Conservation (phyloP, 768 basidiomycete species). For the Xerocomus brunneocitrinus region DNA sequence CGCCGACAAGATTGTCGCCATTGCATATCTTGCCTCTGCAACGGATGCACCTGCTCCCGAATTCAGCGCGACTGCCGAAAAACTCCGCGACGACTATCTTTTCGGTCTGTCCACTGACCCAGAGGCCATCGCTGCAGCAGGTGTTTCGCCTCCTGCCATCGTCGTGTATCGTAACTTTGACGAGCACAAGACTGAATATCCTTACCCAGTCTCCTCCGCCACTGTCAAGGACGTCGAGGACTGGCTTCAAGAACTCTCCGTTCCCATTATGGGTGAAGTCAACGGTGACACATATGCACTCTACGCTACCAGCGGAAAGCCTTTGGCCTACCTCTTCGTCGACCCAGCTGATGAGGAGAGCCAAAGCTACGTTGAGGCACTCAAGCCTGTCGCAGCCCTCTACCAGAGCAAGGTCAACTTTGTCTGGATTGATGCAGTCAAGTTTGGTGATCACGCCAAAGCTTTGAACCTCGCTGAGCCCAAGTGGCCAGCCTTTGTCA, state of each 20-base stretch:
- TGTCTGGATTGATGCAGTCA: slow-evolving; percentile 95
- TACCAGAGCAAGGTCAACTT: slow-evolving; percentile 91
- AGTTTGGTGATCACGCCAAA: slow-evolving; percentile 94
- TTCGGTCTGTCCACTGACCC: slow-evolving; percentile 83
- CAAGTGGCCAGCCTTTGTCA: slow-evolving; percentile 91
- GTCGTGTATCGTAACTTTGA: slow-evolving; percentile 93
- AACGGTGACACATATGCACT: slow-evolving; percentile 86
- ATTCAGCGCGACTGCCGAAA: slow-evolving; percentile 78
- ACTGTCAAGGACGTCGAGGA: slow-evolving; percentile 59
- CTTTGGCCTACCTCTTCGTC: slow-evolving; percentile 92
- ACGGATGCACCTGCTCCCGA: slow-evolving; percentile 66
- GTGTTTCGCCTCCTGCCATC: slow-evolving; percentile 75
- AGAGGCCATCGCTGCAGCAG: slow-evolving; percentile 61
- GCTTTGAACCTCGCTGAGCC: slow-evolving; percentile 81
- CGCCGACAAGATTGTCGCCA: slow-evolving; percentile 84
- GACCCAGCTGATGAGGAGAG: slow-evolving; percentile 70
- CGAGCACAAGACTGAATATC: slow-evolving; percentile 68
- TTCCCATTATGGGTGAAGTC: slow-evolving; percentile 90
- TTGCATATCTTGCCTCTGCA: slow-evolving; percentile 78
- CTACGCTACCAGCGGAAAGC: slow-evolving; percentile 79
- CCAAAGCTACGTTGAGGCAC: slow-evolving; percentile 56
- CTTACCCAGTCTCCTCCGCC: slow-evolving; percentile 52
- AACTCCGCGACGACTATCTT: slow-evolving; percentile 88
- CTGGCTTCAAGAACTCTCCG: slow-evolving; percentile 79
- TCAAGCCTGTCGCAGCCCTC: slow-evolving; percentile 75